Evolutionary conservation across 768 basidiomycete genomes (phyloP).

Genomic region (Termitomyces sp.): DNA sequence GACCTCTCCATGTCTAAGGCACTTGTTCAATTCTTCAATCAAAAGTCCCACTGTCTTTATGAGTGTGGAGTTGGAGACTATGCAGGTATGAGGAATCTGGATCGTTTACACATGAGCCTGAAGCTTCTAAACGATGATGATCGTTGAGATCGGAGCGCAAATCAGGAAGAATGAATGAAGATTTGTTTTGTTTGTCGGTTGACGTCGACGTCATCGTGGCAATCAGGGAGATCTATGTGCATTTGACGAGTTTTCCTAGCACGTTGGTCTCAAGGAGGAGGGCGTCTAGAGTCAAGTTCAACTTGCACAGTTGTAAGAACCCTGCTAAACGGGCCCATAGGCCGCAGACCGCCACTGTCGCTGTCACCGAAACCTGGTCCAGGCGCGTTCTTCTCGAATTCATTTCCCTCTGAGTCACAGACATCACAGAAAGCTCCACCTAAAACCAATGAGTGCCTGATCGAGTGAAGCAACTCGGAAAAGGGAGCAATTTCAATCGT

Average conservation of each 20-base stretch:
- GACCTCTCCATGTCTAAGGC: no score
- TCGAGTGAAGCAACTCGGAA: neutral
- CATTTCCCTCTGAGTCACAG: no score
- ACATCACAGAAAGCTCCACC: neutral
- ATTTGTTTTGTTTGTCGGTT: neutral
- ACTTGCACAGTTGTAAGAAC: neutral
- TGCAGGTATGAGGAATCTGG: no score
- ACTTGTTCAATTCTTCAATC: no score
- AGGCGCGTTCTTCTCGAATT: neutral
- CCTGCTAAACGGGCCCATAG: neutral
- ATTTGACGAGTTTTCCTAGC: neutral
- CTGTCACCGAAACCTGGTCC: neutral
- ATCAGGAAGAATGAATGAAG: neutral
- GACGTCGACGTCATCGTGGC: neutral
- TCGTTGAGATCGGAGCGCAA: neutral
- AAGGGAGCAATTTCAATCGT: neutral
- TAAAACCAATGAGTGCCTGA: neutral
- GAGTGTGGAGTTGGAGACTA: no score
- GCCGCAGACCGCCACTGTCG: neutral
- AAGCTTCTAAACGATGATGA: neutral
- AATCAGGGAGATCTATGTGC: neutral
- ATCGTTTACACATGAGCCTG: no score
- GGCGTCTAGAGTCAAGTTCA: neutral
- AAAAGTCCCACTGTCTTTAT: no score
- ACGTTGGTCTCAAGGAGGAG: neutral